A percentile compares a stretch with the other conserved stretches of the same genome.
These are phyloP conservation scores for Gaeumannomyces tritici DNA, from an alignment of 2,329 filamentous ascomycete species.

Conservation along the genomic window DNA sequence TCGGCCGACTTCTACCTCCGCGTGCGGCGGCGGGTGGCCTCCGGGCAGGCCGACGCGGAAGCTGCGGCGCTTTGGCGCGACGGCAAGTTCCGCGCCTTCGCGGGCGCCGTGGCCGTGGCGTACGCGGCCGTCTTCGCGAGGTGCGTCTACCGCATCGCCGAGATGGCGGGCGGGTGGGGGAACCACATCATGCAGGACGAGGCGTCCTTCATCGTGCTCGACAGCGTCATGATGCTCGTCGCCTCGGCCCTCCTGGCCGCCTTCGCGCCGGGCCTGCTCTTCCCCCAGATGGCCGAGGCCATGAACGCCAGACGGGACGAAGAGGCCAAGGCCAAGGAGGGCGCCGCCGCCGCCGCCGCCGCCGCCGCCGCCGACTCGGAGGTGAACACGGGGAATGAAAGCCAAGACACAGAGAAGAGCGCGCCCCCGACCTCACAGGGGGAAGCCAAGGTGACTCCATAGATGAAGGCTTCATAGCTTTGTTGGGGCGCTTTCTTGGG, in stretches of 20 bases:
- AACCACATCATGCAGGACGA: constrained; percentile 49
- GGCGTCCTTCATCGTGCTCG: constrained; percentile 38
- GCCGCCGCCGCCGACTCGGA: background rate
- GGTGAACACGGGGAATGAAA: background rate
- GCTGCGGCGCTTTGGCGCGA: constrained; percentile 32
- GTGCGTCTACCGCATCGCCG: constrained; percentile 48
- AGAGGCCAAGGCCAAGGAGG: background rate
- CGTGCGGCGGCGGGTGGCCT: constrained; percentile 15
- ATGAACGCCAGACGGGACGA: constrained; percentile 14
- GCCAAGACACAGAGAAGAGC: background rate
- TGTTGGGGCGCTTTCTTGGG: background rate
- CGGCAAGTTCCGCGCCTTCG: constrained; percentile 31
- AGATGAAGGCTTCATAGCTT: background rate
- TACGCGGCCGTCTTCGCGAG: constrained; percentile 37
- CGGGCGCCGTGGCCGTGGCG: constrained; percentile 31
- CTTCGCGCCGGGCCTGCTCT: constrained; percentile 45
- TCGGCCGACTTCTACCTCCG: constrained; percentile 35
- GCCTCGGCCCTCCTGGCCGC: constrained; percentile 37
- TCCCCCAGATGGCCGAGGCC: constrained; percentile 39
- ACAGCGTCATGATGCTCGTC: constrained; percentile 42
- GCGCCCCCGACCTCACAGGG: background rate
- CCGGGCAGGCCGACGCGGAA: constrained; percentile 14
- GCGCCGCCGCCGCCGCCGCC: background rate
- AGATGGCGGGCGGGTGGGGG: constrained; percentile 56
- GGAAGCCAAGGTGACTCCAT: background rate